These are phyloP conservation scores for Bullera alba DNA, from an alignment of 768 basidiomycete genomes.

Conservation along the genomic window DNA sequence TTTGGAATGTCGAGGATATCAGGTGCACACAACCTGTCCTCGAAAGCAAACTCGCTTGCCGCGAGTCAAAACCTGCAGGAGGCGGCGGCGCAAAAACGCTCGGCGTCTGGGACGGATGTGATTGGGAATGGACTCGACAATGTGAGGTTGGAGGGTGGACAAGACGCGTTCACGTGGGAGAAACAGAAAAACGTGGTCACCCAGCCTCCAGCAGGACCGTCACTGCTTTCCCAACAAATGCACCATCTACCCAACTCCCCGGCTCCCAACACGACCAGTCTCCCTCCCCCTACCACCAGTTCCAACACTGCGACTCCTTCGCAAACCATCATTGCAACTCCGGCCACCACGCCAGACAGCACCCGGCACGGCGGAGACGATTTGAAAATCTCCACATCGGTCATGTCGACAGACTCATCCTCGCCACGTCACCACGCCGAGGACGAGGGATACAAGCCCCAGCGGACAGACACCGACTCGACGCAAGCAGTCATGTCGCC, in stretches of 20 bases:
- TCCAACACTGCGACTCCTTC: conserved; percentile 29
- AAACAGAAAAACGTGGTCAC: conserved; percentile 31
- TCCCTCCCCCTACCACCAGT: conserved; percentile 7
- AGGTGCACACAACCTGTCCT: conserved; percentile 14
- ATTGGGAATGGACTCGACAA: conserved; percentile 52
- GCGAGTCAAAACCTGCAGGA: not conserved
- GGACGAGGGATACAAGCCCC: not conserved
- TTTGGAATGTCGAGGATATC: conserved; percentile 91
- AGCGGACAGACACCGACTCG: conserved; percentile 1
- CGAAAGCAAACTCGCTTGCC: conserved; percentile 5
- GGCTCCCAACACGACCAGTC: conserved; percentile 10
- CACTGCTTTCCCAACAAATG: conserved; percentile 65
- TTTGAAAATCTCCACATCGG: conserved; percentile 35
- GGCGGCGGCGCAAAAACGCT: conserved; percentile 34
- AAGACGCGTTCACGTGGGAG: conserved; percentile 38
- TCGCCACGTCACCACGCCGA: conserved; percentile 18
- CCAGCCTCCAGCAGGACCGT: conserved; percentile 52
- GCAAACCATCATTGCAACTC: conserved; percentile 27
- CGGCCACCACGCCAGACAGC: conserved; percentile 36
- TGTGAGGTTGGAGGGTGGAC: conserved; percentile 43
- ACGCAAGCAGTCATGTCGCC: conserved; percentile 23
- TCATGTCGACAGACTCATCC: conserved; percentile 35
- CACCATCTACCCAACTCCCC: conserved; percentile 25
- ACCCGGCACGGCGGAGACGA: conserved; percentile 23
- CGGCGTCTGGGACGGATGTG: conserved; percentile 50